Conservation (phyloP, 1,139 yeast species). For the Geotrichum aggregatum region DNA sequence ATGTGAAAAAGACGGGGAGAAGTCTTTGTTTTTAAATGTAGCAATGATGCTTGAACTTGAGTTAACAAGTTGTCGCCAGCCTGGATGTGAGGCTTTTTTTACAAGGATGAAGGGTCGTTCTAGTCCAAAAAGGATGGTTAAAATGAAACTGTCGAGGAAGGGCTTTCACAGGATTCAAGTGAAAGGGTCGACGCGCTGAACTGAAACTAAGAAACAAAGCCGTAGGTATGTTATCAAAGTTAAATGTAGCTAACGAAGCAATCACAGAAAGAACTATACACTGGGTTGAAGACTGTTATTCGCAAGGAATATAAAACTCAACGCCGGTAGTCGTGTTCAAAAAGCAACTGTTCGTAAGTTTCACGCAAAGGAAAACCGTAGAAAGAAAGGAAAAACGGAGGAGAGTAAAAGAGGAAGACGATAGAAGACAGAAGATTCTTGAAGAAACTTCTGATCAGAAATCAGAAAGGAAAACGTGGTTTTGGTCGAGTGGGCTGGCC, state of each 20-base stretch:
- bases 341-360: background rate
- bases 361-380: background rate
- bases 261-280: background rate
- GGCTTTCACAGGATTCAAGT: background rate
- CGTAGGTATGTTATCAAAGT: no score
- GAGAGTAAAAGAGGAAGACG: constrained; percentile 3
- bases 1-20: background rate
- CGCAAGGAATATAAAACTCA: background rate
- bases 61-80: constrained; percentile 8
- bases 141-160: background rate
- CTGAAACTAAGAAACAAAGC: background rate
- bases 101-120: background rate
- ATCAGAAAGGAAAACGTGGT: background rate
- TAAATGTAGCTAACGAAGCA: background rate
- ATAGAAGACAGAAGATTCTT: background rate
- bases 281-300: background rate
- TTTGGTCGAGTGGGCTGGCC: constrained; percentile 17
- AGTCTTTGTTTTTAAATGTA: background rate
- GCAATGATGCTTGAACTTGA: constrained; percentile 5
- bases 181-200: background rate
- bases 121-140: background rate
- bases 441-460: constrained; percentile 3
- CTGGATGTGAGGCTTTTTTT: background rate
- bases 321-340: constrained; percentile 1
- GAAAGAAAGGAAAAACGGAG: no score